Evolutionary conservation across 805 yeast species (phyloP).

Genomic region (Teunomyces cretensis): DNA sequence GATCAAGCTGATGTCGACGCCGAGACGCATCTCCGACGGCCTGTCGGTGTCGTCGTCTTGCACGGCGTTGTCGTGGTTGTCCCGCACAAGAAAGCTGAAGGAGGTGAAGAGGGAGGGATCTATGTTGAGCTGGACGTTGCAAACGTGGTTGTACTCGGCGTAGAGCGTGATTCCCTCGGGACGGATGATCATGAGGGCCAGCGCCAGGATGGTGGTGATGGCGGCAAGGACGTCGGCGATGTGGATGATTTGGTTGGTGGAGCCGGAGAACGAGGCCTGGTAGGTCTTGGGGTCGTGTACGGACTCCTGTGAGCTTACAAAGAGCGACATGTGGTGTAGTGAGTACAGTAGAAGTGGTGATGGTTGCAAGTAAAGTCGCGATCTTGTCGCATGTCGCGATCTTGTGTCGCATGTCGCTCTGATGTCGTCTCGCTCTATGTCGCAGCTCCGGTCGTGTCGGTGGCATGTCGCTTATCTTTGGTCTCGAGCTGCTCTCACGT

Average conservation of each 20-base stretch:
- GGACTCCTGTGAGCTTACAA: slow-evolving; percentile 5
- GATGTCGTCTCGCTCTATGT: neutral
- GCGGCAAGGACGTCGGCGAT: slow-evolving; percentile 37
- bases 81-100: slow-evolving; percentile 21
- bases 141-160: slow-evolving; percentile 36
- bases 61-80: slow-evolving; percentile 5
- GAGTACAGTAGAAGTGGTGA: neutral
- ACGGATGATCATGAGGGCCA: slow-evolving; percentile 35
- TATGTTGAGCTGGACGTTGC: slow-evolving; percentile 33
- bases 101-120: slow-evolving; percentile 37
- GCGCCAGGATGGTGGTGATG: slow-evolving; percentile 28
- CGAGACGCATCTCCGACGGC: slow-evolving; percentile 20
- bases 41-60: neutral
- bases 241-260: slow-evolving; percentile 38
- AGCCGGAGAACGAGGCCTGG: slow-evolving; percentile 27
- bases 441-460: too few relatives aligned
- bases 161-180: slow-evolving; percentile 33
- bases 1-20: slow-evolving; percentile 37
- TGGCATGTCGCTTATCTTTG: neutral
- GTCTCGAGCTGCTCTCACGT: too few relatives aligned
- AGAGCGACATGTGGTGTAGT: neutral
- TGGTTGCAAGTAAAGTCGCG: neutral
- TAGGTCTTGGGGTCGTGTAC: slow-evolving; percentile 10
- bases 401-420: neutral
- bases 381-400: neutral